A percentile compares a stretch with the other conserved stretches of the same genome.
Conservation (phyloP, 2,329 filamentous ascomycete genomes). For the Phyllosticta paracitricarpa region DNA sequence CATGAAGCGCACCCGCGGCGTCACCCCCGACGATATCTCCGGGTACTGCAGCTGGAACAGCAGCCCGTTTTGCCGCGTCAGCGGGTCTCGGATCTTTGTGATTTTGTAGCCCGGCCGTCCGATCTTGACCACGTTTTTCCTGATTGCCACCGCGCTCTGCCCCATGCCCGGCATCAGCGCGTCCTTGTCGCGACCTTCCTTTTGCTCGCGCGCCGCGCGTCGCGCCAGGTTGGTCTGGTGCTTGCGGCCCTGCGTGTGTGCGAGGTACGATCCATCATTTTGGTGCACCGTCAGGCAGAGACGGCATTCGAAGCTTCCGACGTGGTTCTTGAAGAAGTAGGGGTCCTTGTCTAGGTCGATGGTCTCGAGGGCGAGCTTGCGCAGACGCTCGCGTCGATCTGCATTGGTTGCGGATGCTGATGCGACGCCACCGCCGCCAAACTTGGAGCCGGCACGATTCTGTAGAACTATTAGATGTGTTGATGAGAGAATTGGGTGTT, state of each 20-base stretch:
- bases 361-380: constrained; percentile 94
- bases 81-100: constrained; percentile 84
- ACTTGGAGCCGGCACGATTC: constrained; percentile 94
- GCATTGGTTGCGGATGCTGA: constrained; percentile 90
- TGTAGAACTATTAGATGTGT: constrained; percentile 27
- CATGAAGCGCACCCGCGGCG: constrained; percentile 90
- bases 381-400: constrained; percentile 90
- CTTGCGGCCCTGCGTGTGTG: constrained; percentile 96
- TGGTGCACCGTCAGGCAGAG: constrained; percentile 96
- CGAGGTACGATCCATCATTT: constrained; percentile 97
- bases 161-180: constrained; percentile 68
- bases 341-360: constrained; percentile 99
- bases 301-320: constrained; percentile 94
- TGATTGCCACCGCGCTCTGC: constrained; percentile 48
- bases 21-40: constrained; percentile 66
- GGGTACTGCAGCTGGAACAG: constrained; percentile 97
- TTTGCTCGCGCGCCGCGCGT: constrained; percentile 88
- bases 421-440: constrained; percentile 93
- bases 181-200: constrained; percentile 65
- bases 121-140: constrained; percentile 85
- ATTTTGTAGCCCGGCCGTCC: constrained; percentile 95
- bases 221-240: constrained; percentile 97
- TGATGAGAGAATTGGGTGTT: background rate
- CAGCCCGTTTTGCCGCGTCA: constrained; percentile 78
- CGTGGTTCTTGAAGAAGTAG: constrained; percentile 99